phyloP scores from a whole-genome alignment of 768 basidiomycete species.

The Dictyophora rubrovolvata region DNA sequence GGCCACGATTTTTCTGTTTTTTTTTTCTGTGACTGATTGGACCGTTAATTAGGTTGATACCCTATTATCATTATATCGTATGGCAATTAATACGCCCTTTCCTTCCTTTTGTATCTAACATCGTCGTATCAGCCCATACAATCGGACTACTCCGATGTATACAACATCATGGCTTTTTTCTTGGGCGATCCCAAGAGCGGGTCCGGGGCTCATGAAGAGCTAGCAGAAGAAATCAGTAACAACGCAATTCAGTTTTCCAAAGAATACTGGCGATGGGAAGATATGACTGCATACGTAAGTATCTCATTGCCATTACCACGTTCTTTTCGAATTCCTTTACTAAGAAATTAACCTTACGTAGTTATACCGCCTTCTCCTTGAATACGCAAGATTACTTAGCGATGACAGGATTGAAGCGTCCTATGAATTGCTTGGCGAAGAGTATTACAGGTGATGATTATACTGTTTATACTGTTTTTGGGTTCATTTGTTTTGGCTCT shows the following conservation, averaged over 20 bases:
- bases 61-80: conserved; percentile 28
- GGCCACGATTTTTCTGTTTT: background rate
- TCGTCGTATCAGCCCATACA: conserved; percentile 36
- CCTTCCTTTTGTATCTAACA: background rate
- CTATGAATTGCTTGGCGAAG: background rate
- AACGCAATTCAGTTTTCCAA: conserved; percentile 48
- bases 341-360: background rate
- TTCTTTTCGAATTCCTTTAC: background rate
- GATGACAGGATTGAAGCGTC: conserved; percentile 26
- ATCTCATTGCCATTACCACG: background rate
- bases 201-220: conserved; percentile 47
- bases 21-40: background rate
- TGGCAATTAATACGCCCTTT: conserved; percentile 5
- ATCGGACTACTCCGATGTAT: conserved; percentile 54
- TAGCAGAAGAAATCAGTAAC: conserved; percentile 46
- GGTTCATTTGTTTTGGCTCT: background rate
- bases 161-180: conserved; percentile 68
- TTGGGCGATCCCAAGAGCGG: conserved; percentile 45
- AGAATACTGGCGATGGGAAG: conserved; percentile 49
- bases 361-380: conserved; percentile 37
- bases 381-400: conserved; percentile 44
- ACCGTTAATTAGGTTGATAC: conserved; percentile 16
- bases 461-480: background rate
- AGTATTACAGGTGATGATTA: background rate
- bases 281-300: conserved; percentile 51